Conservation (phyloP, 2,329 filamentous ascomycete genomes). For the Knufia fluminis region DNA sequence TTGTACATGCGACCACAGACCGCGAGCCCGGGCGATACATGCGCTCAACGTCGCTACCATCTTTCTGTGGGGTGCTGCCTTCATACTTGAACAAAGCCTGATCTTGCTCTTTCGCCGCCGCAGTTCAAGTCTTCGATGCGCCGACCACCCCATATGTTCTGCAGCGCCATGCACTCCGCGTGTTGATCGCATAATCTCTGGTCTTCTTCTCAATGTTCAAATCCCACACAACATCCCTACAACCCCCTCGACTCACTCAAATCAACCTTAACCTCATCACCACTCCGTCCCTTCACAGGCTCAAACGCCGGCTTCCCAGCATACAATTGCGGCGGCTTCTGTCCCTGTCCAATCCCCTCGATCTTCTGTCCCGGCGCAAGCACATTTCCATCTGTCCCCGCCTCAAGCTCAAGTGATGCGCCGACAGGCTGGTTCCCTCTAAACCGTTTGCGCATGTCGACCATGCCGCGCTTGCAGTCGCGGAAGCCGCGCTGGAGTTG, state of each 20-base stretch:
- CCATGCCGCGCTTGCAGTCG: constrained; percentile 91
- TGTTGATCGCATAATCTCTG: too few species aligned
- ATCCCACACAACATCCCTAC: constrained; percentile 19
- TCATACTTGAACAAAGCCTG: too few species aligned
- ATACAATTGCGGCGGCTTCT: constrained; percentile 54
- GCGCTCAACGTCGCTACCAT: too few species aligned
- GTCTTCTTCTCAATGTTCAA: too few species aligned
- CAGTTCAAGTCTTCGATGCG: too few species aligned
- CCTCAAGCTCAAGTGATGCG: constrained; percentile 55
- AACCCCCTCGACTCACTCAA: constrained; percentile 40
- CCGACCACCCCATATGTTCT: too few species aligned
- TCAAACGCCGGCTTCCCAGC: constrained; percentile 65
- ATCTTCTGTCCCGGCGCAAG: constrained; percentile 10
- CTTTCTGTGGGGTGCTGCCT: too few species aligned
- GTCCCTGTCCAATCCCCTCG: constrained; percentile 24
- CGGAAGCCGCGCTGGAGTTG: constrained; percentile 88
- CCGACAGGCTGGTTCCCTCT: constrained; percentile 82
- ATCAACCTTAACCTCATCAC: constrained; percentile 28
- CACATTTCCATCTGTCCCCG: constrained; percentile 15
- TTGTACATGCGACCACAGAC: too few species aligned
- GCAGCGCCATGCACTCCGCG: too few species aligned
- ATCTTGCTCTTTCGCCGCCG: too few species aligned
- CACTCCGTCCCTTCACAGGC: constrained; percentile 51
- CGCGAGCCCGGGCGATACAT: too few species aligned
- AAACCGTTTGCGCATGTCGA: constrained; percentile 98